These are phyloP conservation scores for Corylus heterophylla DNA, from an alignment of 306 rosid genomes.

Conservation along the genomic window DNA sequence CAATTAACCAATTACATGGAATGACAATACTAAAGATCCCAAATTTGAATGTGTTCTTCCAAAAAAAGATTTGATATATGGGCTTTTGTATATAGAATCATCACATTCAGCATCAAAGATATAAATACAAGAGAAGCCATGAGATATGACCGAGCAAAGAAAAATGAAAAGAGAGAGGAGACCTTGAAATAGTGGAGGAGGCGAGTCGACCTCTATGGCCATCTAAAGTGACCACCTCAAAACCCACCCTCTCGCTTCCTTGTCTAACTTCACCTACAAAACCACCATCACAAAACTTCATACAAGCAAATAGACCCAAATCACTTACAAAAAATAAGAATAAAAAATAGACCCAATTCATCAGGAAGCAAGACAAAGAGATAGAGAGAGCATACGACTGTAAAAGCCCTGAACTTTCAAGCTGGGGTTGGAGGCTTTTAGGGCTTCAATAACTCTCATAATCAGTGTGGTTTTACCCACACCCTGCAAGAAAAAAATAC, in stretches of 20 bases:
- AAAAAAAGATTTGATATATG: neutral
- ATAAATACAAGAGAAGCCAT: no score
- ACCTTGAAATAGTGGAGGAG: slow-evolving; percentile 61
- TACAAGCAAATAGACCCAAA: neutral
- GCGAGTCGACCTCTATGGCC: slow-evolving; percentile 74
- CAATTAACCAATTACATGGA: neutral
- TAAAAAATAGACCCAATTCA: neutral
- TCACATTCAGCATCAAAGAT: neutral
- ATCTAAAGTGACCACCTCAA: slow-evolving; percentile 75
- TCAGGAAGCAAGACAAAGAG: neutral
- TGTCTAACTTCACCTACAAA: slow-evolving; percentile 69
- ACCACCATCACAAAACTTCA: neutral
- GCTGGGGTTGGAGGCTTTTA: slow-evolving; percentile 53
- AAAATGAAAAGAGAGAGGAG: neutral
- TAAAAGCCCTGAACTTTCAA: slow-evolving; percentile 80
- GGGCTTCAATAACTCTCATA: slow-evolving; percentile 55
- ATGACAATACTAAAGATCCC: neutral
- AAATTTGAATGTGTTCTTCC: neutral
- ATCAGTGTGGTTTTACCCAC: slow-evolving; percentile 81
- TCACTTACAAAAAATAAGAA: no score
- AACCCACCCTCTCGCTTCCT: slow-evolving; percentile 64
- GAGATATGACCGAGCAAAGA: neutral
- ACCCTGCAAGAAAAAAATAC: slow-evolving; percentile 38
- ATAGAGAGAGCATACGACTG: slow-evolving; percentile 49
- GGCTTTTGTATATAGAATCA: neutral